Percentiles rank a stretch among this genome's conserved stretches.
These are phyloP conservation scores for Sclerotinia borealis DNA, from an alignment of 2,329 filamentous ascomycete species.

Conservation along the genomic window DNA sequence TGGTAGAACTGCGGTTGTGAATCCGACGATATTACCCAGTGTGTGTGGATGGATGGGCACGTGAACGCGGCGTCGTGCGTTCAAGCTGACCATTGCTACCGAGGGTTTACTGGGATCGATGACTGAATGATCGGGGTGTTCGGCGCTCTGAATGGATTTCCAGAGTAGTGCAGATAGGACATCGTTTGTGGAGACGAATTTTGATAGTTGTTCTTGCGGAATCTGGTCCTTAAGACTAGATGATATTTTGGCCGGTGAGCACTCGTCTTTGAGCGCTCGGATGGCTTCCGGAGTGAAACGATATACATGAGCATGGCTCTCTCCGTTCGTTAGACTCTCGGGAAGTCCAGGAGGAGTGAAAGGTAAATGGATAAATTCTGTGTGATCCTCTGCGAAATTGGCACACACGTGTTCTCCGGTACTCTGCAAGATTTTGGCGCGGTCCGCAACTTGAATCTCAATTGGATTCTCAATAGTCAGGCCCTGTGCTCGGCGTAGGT, in stretches of 20 bases:
- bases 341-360: background rate
- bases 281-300: constrained; percentile 1
- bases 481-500: constrained; percentile 5
- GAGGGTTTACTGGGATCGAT: background rate
- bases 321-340: background rate
- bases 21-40: background rate
- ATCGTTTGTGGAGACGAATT: constrained; percentile 4
- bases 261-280: background rate
- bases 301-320: constrained; percentile 5
- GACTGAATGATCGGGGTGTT: background rate
- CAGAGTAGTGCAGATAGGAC: constrained; percentile 3
- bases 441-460: background rate
- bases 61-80: constrained; percentile 1
- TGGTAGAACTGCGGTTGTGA: background rate
- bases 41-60: background rate
- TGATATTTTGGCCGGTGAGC: constrained; percentile 3
- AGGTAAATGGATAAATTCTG: background rate
- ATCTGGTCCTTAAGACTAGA: constrained; percentile 1
- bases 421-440: background rate
- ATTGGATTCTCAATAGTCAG: constrained; percentile 1
- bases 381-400: background rate
- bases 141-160: background rate
- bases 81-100: background rate
- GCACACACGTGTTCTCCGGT: background rate
- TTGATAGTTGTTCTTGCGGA: background rate